Percentiles rank a stretch among this genome's conserved stretches.
phyloP scores from a whole-genome alignment of 1,284 basidiomycete species.

The Ustilago vetiveriae region DNA sequence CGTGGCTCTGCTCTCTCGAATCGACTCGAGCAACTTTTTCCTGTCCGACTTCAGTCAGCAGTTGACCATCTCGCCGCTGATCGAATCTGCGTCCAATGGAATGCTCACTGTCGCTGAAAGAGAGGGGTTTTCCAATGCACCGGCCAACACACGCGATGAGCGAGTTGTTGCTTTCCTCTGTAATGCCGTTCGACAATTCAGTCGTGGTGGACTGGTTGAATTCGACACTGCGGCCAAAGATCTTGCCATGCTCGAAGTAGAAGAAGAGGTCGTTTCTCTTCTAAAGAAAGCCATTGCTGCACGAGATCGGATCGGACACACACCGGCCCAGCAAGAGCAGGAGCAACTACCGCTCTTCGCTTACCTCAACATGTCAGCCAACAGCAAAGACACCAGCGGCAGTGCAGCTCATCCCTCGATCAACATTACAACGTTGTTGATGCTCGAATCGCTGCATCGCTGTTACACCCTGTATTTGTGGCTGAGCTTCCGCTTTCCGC shows the following conservation, averaged over 20 bases:
- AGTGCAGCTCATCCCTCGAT: conserved; percentile 30
- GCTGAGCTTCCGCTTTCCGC: conserved; percentile 80
- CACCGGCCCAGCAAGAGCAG: neutral
- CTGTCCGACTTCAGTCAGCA: conserved; percentile 67
- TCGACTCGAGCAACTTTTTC: conserved; percentile 71
- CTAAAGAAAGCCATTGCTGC: conserved; percentile 22
- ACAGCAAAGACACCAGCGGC: neutral
- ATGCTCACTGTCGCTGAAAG: conserved; percentile 72
- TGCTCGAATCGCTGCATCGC: conserved; percentile 84
- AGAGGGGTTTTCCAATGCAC: conserved; percentile 69
- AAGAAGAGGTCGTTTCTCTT: conserved; percentile 21
- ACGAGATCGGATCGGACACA: neutral
- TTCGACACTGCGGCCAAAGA: conserved; percentile 67
- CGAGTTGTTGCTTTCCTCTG: conserved; percentile 67
- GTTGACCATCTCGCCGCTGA: conserved; percentile 62
- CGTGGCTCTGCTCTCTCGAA: conserved; percentile 70
- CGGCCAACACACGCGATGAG: conserved; percentile 70
- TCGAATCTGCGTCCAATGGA: conserved; percentile 68
- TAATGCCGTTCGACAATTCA: conserved; percentile 68
- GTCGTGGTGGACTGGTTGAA: conserved; percentile 66
- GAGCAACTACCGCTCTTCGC: conserved; percentile 26
- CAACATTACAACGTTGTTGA: conserved; percentile 67
- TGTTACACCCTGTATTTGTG: conserved; percentile 85
- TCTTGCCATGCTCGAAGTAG: conserved; percentile 69
- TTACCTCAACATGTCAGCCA: conserved; percentile 11